Conservation (phyloP, 2,329 filamentous ascomycete genomes). For the Nothophoma quercina region DNA sequence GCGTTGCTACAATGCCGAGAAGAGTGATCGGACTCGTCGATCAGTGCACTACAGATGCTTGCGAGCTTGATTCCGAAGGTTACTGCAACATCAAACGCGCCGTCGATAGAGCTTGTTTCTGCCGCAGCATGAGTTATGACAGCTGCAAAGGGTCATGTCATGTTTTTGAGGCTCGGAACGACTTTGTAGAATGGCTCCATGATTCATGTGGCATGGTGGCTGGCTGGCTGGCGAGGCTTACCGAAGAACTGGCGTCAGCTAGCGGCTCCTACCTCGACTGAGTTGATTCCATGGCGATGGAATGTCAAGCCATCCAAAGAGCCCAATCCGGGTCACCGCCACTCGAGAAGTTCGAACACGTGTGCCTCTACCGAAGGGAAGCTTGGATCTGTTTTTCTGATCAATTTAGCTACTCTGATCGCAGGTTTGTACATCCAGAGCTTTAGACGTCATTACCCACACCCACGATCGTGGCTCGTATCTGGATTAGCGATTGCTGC, state of each 20-base stretch:
- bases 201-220: slow-evolving; percentile 37
- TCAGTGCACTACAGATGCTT: slow-evolving; percentile 43
- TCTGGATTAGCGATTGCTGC: slow-evolving; percentile 28
- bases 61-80: slow-evolving; percentile 37
- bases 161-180: slow-evolving; percentile 41
- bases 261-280: slow-evolving; percentile 27
- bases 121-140: slow-evolving; percentile 37
- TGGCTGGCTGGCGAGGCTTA: slow-evolving; percentile 40
- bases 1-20: slow-evolving; percentile 32
- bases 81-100: slow-evolving; percentile 40
- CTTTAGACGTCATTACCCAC: neutral
- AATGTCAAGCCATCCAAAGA: slow-evolving; percentile 24
- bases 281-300: slow-evolving; percentile 47
- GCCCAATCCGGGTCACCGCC: neutral
- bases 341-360: slow-evolving; percentile 4
- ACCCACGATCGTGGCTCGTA: slow-evolving; percentile 24
- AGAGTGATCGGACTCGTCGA: slow-evolving; percentile 25
- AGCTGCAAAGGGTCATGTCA: slow-evolving; percentile 40
- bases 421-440: slow-evolving; percentile 15
- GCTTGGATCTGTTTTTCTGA: slow-evolving; percentile 30
- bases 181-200: slow-evolving; percentile 45
- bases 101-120: slow-evolving; percentile 43
- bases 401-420: slow-evolving; percentile 32
- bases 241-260: slow-evolving; percentile 40
- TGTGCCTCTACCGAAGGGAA: slow-evolving; percentile 36